Evolutionary conservation across 495 filamentous ascomycete genomes (phyloP).

Genomic region (Hypoxylon trugodes): DNA sequence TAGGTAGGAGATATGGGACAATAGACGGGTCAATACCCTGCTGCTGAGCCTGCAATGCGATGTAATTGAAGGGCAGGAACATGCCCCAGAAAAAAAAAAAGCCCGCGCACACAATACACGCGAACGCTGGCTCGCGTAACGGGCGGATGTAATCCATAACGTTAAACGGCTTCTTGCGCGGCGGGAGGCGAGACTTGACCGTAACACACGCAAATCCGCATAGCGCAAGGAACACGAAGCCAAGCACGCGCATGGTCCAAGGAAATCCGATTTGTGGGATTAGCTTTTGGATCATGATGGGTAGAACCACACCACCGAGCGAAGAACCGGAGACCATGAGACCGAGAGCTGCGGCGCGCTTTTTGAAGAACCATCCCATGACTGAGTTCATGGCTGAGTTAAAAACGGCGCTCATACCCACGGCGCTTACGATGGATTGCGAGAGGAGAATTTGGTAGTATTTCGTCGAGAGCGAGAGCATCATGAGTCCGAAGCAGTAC

Average conservation of each 20-base stretch:
- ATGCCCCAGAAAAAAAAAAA: slow-evolving; percentile 77
- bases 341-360: slow-evolving; percentile 73
- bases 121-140: slow-evolving; percentile 66
- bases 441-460: slow-evolving; percentile 73
- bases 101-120: slow-evolving; percentile 56
- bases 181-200: slow-evolving; percentile 69
- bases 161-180: slow-evolving; percentile 60
- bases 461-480: slow-evolving; percentile 68
- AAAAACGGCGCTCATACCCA: slow-evolving; percentile 70
- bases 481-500: slow-evolving; percentile 77
- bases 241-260: slow-evolving; percentile 76
- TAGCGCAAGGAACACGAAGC: slow-evolving; percentile 73
- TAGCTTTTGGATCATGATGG: slow-evolving; percentile 74
- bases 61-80: slow-evolving; percentile 78
- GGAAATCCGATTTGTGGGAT: slow-evolving; percentile 71
- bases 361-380: slow-evolving; percentile 72
- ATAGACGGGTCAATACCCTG: slow-evolving; percentile 67
- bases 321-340: slow-evolving; percentile 72
- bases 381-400: slow-evolving; percentile 67
- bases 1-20: slow-evolving; percentile 71
- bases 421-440: slow-evolving; percentile 62
- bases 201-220: slow-evolving; percentile 70
- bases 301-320: slow-evolving; percentile 72
- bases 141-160: slow-evolving; percentile 66
- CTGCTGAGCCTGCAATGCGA: slow-evolving; percentile 64